These are phyloP conservation scores for Aquanectria penicillioides DNA, from an alignment of 2,329 filamentous ascomycete genomes.

Conservation along the genomic window DNA sequence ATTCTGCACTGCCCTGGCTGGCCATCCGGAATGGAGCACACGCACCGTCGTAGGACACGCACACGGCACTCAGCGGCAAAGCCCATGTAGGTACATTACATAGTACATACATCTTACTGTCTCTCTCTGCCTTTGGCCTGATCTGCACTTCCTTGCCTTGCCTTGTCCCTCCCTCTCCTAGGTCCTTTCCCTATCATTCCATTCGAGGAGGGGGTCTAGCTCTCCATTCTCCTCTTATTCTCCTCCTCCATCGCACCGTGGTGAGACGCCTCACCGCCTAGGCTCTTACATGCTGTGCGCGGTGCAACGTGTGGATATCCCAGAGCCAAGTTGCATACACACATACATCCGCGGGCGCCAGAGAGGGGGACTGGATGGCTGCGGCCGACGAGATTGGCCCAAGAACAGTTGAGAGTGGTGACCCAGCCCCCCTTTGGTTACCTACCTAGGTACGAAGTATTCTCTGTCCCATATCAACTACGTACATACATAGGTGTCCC, in stretches of 20 bases:
- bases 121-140: no score
- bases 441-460: no score
- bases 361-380: conserved; percentile 27
- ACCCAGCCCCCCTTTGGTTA: no score
- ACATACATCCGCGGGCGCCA: neutral
- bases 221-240: no score
- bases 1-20: conserved; percentile 1
- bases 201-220: no score
- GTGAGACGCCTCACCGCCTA: conserved; percentile 12
- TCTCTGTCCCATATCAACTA: no score
- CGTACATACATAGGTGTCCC: no score
- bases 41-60: neutral
- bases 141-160: neutral
- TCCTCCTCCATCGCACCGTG: no score
- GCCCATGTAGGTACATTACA: no score
- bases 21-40: neutral
- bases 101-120: no score
- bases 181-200: conserved; percentile 1
- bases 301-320: conserved; percentile 12
- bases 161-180: neutral
- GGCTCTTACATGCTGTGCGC: no score
- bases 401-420: no score
- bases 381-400: conserved; percentile 24
- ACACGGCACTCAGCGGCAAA: neutral
- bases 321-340: conserved; percentile 1